Evolutionary conservation across 2,329 filamentous ascomycete species (phyloP).

Genomic region (Exophiala sp.): DNA sequence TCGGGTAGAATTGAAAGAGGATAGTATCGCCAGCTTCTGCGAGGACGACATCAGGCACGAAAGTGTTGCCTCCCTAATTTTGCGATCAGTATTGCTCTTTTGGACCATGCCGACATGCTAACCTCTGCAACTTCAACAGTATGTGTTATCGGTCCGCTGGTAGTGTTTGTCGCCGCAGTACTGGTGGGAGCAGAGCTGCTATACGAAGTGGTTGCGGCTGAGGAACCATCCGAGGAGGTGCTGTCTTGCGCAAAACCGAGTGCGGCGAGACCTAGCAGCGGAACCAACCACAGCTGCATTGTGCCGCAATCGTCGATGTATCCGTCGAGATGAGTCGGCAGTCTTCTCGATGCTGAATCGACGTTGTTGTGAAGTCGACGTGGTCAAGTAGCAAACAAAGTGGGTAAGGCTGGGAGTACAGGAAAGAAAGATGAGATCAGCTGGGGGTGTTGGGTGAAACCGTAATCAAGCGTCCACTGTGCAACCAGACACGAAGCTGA

Average conservation of each 20-base stretch:
- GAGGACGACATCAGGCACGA: constrained; percentile 24
- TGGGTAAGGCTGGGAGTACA: no score
- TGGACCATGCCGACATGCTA: not conserved
- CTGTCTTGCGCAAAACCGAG: constrained; percentile 10
- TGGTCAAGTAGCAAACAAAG: no score
- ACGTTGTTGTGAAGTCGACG: no score
- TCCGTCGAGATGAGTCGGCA: not conserved
- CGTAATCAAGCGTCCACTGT: no score
- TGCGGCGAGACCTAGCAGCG: constrained; percentile 11
- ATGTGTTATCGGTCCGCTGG: constrained; percentile 22
- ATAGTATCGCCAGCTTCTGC: constrained; percentile 26
- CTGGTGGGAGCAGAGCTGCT: not conserved
- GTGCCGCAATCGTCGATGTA: no score
- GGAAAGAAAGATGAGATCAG: no score
- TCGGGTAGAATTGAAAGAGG: constrained; percentile 59
- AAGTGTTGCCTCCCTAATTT: constrained; percentile 21
- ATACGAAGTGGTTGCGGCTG: constrained; percentile 1
- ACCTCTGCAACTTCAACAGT: constrained; percentile 21
- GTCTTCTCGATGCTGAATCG: no score
- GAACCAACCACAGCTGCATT: constrained; percentile 7
- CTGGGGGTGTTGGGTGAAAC: no score
- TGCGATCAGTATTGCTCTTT: not conserved
- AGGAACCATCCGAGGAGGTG: constrained; percentile 2
- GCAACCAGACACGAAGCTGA: no score
- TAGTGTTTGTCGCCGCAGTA: constrained; percentile 10